Conservation (phyloP, 805 yeast species). For the Metschnikowia matae region DNA sequence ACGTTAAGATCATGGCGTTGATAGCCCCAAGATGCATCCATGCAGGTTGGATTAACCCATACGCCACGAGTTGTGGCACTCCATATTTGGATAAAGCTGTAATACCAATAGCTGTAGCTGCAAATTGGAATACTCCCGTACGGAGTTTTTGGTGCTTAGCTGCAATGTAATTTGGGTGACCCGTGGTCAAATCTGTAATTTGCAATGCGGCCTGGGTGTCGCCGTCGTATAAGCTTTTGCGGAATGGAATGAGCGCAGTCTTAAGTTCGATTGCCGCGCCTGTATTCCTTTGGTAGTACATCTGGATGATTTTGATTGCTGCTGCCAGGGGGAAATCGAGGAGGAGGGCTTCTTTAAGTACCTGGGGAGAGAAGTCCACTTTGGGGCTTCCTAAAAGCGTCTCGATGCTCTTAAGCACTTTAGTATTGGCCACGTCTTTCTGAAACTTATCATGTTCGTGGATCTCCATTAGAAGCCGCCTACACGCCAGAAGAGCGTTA, state of each 20-base stretch:
- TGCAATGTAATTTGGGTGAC: slow-evolving; percentile 46
- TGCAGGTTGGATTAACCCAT: slow-evolving; percentile 34
- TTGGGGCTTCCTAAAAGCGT: slow-evolving; percentile 20
- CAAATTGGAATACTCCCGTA: slow-evolving; percentile 28
- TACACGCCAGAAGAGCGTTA: slow-evolving; percentile 24
- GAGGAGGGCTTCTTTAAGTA: slow-evolving; percentile 28
- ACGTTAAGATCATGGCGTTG: slow-evolving; percentile 44
- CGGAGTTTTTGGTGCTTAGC: slow-evolving; percentile 28
- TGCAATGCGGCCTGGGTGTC: slow-evolving; percentile 54
- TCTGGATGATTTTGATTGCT: slow-evolving; percentile 25
- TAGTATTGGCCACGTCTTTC: slow-evolving; percentile 20
- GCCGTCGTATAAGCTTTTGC: slow-evolving; percentile 55
- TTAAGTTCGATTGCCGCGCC: slow-evolving; percentile 28
- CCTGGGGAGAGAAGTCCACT: slow-evolving; percentile 20
- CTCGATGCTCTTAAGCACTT: slow-evolving; percentile 20
- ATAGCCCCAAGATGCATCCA: slow-evolving; percentile 41
- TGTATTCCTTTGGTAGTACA: slow-evolving; percentile 26
- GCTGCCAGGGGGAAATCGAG: slow-evolving; percentile 31
- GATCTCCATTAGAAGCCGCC: slow-evolving; percentile 17
- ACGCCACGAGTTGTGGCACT: slow-evolving; percentile 33
- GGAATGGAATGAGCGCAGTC: slow-evolving; percentile 58
- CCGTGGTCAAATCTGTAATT: slow-evolving; percentile 59
- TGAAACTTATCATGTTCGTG: slow-evolving; percentile 23
- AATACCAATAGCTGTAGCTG: slow-evolving; percentile 29
- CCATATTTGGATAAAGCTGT: slow-evolving; percentile 41